A percentile compares a stretch with the other conserved stretches of the same genome.
These are phyloP conservation scores for Rhodotorula taiwanensis DNA, from an alignment of 768 basidiomycete genomes.

Conservation along the genomic window DNA sequence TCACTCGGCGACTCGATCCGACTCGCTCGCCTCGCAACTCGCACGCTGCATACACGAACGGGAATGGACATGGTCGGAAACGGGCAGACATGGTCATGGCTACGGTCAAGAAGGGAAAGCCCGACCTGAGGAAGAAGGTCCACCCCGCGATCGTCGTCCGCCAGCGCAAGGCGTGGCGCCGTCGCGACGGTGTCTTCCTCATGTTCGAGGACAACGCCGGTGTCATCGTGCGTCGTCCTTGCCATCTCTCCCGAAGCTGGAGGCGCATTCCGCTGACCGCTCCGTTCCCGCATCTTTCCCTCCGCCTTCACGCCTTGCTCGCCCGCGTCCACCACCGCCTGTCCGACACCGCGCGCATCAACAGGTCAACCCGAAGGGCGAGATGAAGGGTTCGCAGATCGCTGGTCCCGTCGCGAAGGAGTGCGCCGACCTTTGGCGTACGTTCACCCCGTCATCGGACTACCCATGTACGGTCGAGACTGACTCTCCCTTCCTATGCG, in stretches of 20 bases:
- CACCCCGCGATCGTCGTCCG: conserved; percentile 63
- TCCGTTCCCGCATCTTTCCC: too few relatives aligned
- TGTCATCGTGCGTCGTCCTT: background rate
- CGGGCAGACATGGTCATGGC: conserved; percentile 80
- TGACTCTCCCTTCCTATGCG: background rate
- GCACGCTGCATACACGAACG: too few relatives aligned
- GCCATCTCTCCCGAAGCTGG: background rate
- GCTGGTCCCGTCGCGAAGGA: conserved; percentile 98
- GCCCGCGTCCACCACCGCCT: background rate
- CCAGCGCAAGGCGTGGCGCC: conserved; percentile 96
- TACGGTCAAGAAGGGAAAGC: conserved; percentile 98
- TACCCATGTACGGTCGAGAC: too few relatives aligned
- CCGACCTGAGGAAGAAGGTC: conserved; percentile 92
- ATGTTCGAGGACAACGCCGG: conserved; percentile 67
- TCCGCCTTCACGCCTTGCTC: background rate
- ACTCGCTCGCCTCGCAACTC: background rate
- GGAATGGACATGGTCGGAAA: conserved; percentile 60
- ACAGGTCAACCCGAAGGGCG: conserved; percentile 50
- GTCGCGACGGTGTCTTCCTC: conserved; percentile 96
- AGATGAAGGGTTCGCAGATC: conserved; percentile 97
- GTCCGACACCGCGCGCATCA: background rate
- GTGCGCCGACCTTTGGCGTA: conserved; percentile 60
- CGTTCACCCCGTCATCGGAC: conserved; percentile 7
- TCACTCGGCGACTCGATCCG: background rate
- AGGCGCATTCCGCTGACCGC: background rate